Evolutionary conservation across 1,284 basidiomycete species (phyloP), one percentile per base, ranked within the genome.

Genomic region (Heterobasidion occidentale): DNA sequence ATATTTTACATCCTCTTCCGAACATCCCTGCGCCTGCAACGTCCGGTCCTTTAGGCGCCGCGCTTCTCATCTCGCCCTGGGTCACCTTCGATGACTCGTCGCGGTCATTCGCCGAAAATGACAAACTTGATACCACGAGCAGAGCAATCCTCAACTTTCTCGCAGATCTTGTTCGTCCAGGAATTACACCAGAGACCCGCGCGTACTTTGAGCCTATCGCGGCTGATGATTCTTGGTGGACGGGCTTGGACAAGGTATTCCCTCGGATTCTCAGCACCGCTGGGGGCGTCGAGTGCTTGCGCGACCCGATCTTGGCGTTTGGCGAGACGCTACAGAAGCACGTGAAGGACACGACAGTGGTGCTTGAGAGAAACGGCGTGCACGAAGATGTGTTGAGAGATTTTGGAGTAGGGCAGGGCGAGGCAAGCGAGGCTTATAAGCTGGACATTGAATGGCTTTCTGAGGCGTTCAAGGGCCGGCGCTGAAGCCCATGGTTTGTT

Each of bases 1-100:
- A 77, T 56, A 65, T 72, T 19, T 55, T 52, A 3, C 51, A 52
- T 19, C 51, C 51, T 17, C n/a, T 17, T 12, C 51, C 51, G 8
- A 33, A 38, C 3, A 3, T 44, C 17, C 34, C 51, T 19, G 12
- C 51, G 15, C 51, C 51, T 9, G 34, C 51, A 1, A 20, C 51
- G 2, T 38, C 51, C 1, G 11, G 19, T 8, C 51, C 51, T 9
- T 6, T 52, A 2, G 51, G 12, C 33, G 51, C 5, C n/a, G 51
- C 36, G 12, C 9, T 44, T 8, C 36, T 52, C 12, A 52, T 52
- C n/a, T 52, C 51, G 8, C 51, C 51, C 2, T 52, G 51, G 51
- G 36, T 44, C 9, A 12, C 35, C 34, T 52, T 38, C 5, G 51
- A 33, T 36, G 9, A 17, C 20, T 11, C 14, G 7, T 20, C n/a